Evolutionary conservation across 1,284 basidiomycete species (phyloP).

Genomic region (Exobasidium rhododendri): DNA sequence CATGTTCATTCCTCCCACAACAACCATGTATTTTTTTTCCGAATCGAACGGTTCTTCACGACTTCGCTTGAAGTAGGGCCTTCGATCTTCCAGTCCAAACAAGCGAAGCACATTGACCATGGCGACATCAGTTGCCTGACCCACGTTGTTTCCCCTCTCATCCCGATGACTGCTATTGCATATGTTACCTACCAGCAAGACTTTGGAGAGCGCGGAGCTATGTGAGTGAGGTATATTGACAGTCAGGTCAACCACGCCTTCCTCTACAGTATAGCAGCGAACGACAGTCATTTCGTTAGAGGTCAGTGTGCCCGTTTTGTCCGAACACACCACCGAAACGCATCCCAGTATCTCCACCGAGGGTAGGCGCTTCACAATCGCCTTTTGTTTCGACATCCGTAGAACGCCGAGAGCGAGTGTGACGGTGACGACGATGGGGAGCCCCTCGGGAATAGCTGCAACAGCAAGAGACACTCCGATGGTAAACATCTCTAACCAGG

Average conservation of each 20-base stretch:
- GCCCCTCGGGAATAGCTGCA: constrained; percentile 92
- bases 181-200: constrained; percentile 61
- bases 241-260: constrained; percentile 17
- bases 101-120: constrained; percentile 74
- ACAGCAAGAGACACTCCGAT: constrained; percentile 96
- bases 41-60: constrained; percentile 86
- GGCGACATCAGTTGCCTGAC: constrained; percentile 91
- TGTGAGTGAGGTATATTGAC: constrained; percentile 4
- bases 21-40: constrained; percentile 86
- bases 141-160: constrained; percentile 72
- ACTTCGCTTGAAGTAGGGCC: constrained; percentile 68
- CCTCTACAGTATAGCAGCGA: constrained; percentile 81
- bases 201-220: constrained; percentile 66
- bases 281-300: constrained; percentile 94
- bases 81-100: constrained; percentile 69
- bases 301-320: constrained; percentile 95
- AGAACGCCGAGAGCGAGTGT: constrained; percentile 91
- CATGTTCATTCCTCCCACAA: constrained; percentile 65
- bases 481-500: constrained; percentile 97
- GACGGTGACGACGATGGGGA: constrained; percentile 95
- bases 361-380: constrained; percentile 93
- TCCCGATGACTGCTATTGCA: constrained; percentile 65
- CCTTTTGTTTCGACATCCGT: constrained; percentile 88
- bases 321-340: constrained; percentile 92
- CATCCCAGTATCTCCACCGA: constrained; percentile 91